phyloP scores from a whole-genome alignment of 1,284 basidiomycete genomes.

The Cystobasidiaceae sp. region DNA sequence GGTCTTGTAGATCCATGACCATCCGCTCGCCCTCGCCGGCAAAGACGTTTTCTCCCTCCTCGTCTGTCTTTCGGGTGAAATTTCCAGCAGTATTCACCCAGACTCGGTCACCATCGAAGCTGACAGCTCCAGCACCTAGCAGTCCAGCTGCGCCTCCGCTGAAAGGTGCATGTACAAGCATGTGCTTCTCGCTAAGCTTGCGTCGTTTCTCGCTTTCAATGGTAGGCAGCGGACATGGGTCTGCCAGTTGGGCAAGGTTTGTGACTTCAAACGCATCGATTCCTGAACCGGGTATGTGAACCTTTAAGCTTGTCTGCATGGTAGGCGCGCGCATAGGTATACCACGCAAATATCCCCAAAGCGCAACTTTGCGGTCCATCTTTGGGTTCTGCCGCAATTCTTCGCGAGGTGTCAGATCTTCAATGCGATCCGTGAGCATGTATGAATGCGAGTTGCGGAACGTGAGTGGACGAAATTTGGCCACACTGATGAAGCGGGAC shows the following conservation, averaged over 20 bases:
- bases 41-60: constrained; percentile 55
- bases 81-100: constrained; percentile 96
- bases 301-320: constrained; percentile 63
- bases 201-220: constrained; percentile 85
- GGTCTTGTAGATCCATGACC: constrained; percentile 95
- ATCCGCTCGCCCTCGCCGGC: constrained; percentile 91
- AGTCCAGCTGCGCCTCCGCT: constrained; percentile 57
- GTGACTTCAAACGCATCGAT: constrained; percentile 57
- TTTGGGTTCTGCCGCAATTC: constrained; percentile 75
- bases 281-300: constrained; percentile 93
- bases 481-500: constrained; percentile 86
- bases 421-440: constrained; percentile 89
- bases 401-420: constrained; percentile 89
- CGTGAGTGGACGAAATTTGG: constrained; percentile 96
- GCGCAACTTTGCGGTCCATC: constrained; percentile 79
- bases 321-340: constrained; percentile 63
- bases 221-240: constrained; percentile 92
- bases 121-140: constrained; percentile 72
- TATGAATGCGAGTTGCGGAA: constrained; percentile 96
- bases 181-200: constrained; percentile 92
- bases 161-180: constrained; percentile 95
- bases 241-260: constrained; percentile 68
- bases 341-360: constrained; percentile 92
- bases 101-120: constrained; percentile 98
- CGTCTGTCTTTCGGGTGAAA: constrained; percentile 62